phyloP scores from a whole-genome alignment of 768 basidiomycete genomes.

The Kwoniella bestiolae region DNA sequence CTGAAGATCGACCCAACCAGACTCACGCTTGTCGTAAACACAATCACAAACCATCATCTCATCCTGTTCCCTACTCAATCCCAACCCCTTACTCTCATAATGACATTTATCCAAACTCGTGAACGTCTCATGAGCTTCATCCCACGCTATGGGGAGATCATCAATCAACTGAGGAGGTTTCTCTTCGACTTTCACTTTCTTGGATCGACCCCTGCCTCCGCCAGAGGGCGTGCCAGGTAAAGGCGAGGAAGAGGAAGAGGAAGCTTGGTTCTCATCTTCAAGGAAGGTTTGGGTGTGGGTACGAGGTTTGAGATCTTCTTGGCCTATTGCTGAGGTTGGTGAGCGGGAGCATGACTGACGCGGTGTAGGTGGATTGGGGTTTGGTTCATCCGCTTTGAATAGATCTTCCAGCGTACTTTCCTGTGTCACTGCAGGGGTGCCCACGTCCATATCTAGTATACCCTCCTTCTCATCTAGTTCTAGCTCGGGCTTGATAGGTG shows the following conservation, averaged over 20 bases:
- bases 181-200: slow-evolving; percentile 5
- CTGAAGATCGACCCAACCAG: too few species aligned
- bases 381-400: background rate
- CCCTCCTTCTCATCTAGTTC: background rate
- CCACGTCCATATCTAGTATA: slow-evolving; percentile 2
- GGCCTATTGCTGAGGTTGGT: slow-evolving; percentile 3
- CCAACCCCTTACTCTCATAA: slow-evolving; percentile 84
- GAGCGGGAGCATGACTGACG: background rate
- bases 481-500: background rate
- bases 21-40: slow-evolving; percentile 78
- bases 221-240: background rate
- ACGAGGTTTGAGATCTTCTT: slow-evolving; percentile 26
- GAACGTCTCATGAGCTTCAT: slow-evolving; percentile 74
- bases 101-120: slow-evolving; percentile 73
- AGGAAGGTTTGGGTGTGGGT: slow-evolving; percentile 11
- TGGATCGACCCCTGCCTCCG: slow-evolving; percentile 4
- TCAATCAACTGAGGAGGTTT: slow-evolving; percentile 64
- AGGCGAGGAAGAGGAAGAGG: slow-evolving; percentile 9
- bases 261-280: background rate
- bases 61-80: slow-evolving; percentile 81
- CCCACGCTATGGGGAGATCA: slow-evolving; percentile 76
- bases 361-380: background rate
- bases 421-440: background rate
- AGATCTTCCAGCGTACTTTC: background rate
- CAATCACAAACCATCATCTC: slow-evolving; percentile 98